Conservation (phyloP, 805 yeast species). For the Schwanniomyces pseudopolymorphus region DNA sequence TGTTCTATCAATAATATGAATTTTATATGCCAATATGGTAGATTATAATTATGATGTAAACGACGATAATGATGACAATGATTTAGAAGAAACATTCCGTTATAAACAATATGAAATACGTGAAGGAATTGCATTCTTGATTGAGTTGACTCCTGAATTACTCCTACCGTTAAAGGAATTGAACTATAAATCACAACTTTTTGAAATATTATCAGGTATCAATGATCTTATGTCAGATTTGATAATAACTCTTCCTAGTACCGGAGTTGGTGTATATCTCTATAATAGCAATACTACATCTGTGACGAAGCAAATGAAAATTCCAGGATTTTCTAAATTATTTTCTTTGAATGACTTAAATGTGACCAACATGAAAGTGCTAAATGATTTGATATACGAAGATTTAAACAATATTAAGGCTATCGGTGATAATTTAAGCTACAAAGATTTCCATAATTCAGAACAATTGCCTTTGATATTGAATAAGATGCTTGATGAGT, state of each 20-base stretch:
- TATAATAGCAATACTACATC: slow-evolving; percentile 46
- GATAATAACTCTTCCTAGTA: slow-evolving; percentile 61
- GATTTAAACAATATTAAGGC: slow-evolving; percentile 12
- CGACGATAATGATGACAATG: slow-evolving; percentile 1
- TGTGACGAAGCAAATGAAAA: slow-evolving; percentile 24
- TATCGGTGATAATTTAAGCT: neutral
- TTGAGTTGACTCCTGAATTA: slow-evolving; percentile 57
- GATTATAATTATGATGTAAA: neutral
- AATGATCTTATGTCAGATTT: slow-evolving; percentile 64
- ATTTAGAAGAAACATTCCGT: slow-evolving; percentile 12
- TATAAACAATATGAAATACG: slow-evolving; percentile 48
- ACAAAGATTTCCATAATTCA: neutral
- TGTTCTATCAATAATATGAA: too few species aligned
- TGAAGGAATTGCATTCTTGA: slow-evolving; percentile 63
- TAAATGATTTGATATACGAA: slow-evolving; percentile 54
- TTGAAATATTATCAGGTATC: slow-evolving; percentile 56
- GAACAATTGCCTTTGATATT: slow-evolving; percentile 42
- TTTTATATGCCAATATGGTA: neutral
- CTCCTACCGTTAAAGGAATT: slow-evolving; percentile 33
- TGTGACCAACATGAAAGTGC: slow-evolving; percentile 53
- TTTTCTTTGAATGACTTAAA: slow-evolving; percentile 57
- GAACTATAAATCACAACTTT: slow-evolving; percentile 42
- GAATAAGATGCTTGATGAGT: slow-evolving; percentile 54
- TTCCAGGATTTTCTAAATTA: slow-evolving; percentile 46
- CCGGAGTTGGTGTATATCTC: slow-evolving; percentile 74